Conservation (phyloP, 148 eudicot species). For the Oxyria digyna region DNA sequence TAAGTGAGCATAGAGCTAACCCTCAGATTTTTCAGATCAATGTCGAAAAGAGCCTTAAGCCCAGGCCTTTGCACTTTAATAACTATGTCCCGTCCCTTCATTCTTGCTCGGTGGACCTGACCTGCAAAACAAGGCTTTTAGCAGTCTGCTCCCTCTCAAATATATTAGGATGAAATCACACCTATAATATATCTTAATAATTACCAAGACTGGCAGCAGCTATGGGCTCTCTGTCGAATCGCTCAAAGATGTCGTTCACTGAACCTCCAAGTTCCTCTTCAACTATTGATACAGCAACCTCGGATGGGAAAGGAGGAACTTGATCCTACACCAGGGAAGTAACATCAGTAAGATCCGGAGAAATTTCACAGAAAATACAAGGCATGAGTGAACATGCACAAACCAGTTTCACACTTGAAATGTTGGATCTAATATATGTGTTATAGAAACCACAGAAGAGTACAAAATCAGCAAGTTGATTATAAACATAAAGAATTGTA, state of each 20-base stretch:
- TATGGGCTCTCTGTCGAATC: slow-evolving; percentile 85
- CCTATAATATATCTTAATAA: background rate
- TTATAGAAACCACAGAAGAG: background rate
- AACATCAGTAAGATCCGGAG: slow-evolving; percentile 1
- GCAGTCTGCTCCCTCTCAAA: background rate
- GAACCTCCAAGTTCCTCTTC: slow-evolving; percentile 90
- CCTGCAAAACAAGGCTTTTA: slow-evolving; percentile 39
- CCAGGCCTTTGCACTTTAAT: slow-evolving; percentile 99
- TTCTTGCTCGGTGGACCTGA: slow-evolving; percentile 96
- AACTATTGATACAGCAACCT: slow-evolving; percentile 71
- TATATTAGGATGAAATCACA: background rate
- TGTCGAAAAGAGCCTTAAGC: slow-evolving; percentile 94
- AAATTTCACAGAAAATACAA: background rate
- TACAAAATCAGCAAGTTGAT: background rate
- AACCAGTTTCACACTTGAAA: background rate
- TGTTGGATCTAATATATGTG: background rate
- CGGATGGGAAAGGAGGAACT: slow-evolving; percentile 99
- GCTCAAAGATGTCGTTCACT: slow-evolving; percentile 56
- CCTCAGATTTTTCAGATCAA: slow-evolving; percentile 96
- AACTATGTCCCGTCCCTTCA: slow-evolving; percentile 85
- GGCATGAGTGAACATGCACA: slow-evolving; percentile 1
- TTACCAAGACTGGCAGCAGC: slow-evolving; percentile 99
- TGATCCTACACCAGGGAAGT: slow-evolving; percentile 58
- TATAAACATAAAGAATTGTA: background rate
- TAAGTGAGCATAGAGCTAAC: slow-evolving; percentile 29